A percentile compares a stretch with the other conserved stretches of the same genome.
These are phyloP conservation scores for Lactarius sp. DNA, from an alignment of 768 basidiomycete species.

Conservation along the genomic window DNA sequence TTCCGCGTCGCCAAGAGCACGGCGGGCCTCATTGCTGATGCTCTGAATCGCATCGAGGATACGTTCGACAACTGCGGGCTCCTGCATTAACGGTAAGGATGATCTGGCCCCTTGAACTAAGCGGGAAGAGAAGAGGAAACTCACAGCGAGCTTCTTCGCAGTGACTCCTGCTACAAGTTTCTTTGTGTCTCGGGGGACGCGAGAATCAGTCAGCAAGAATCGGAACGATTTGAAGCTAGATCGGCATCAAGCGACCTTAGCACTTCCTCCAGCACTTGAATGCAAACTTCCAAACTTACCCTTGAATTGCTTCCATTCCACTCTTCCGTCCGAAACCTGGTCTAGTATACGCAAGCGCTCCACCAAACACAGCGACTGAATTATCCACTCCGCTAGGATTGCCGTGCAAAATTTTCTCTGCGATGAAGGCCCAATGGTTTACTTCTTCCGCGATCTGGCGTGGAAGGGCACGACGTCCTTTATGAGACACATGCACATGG, in stretches of 20 bases:
- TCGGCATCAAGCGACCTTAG: slow-evolving; percentile 16
- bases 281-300: slow-evolving; percentile 41
- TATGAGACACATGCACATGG: slow-evolving; percentile 59
- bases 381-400: slow-evolving; percentile 98
- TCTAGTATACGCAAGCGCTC: slow-evolving; percentile 85
- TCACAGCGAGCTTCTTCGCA: slow-evolving; percentile 57
- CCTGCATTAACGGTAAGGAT: slow-evolving; percentile 37
- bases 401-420: slow-evolving; percentile 95
- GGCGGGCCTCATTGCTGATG: slow-evolving; percentile 79
- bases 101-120: slow-evolving; percentile 1
- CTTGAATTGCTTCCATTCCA: slow-evolving; percentile 81
- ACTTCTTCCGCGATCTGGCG: slow-evolving; percentile 66
- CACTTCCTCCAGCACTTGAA: neutral
- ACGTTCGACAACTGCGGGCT: slow-evolving; percentile 80
- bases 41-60: slow-evolving; percentile 77
- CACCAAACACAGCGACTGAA: slow-evolving; percentile 87
- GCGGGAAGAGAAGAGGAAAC: slow-evolving; percentile 25
- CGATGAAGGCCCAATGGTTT: slow-evolving; percentile 90
- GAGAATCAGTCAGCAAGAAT: slow-evolving; percentile 90
- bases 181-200: slow-evolving; percentile 91
- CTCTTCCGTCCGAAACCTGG: slow-evolving; percentile 71
- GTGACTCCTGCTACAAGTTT: slow-evolving; percentile 88
- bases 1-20: slow-evolving; percentile 67
- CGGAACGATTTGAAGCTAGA: slow-evolving; percentile 82
- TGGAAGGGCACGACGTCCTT: slow-evolving; percentile 62